phyloP scores from a whole-genome alignment of 2,329 filamentous ascomycete genomes.

The Cercospora sp. region DNA sequence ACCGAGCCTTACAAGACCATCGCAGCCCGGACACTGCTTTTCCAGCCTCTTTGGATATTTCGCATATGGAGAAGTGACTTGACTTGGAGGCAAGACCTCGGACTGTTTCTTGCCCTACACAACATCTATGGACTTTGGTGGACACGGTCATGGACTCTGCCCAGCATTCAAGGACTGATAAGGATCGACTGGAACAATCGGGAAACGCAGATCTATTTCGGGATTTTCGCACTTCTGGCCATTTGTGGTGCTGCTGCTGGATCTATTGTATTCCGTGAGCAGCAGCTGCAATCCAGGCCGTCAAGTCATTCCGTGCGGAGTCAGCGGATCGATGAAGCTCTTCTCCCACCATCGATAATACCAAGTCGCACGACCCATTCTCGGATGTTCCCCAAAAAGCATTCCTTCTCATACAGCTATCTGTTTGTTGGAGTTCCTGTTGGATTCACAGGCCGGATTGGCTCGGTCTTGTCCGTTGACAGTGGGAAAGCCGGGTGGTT shows the following conservation, averaged over 20 bases:
- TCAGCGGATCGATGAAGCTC: slow-evolving; percentile 36
- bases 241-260: slow-evolving; percentile 35
- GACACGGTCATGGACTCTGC: slow-evolving; percentile 31
- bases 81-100: slow-evolving; percentile 34
- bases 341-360: slow-evolving; percentile 56
- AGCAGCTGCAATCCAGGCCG: slow-evolving; percentile 26
- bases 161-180: slow-evolving; percentile 10
- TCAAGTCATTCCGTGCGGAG: slow-evolving; percentile 15
- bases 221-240: slow-evolving; percentile 33
- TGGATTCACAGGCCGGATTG: slow-evolving; percentile 58
- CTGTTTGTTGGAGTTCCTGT: slow-evolving; percentile 68
- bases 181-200: slow-evolving; percentile 23
- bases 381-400: slow-evolving; percentile 65
- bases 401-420: slow-evolving; percentile 70
- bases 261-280: slow-evolving; percentile 34
- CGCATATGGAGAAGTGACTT: slow-evolving; percentile 27
- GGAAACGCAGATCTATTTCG: slow-evolving; percentile 28
- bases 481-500: slow-evolving; percentile 53
- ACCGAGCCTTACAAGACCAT: slow-evolving; percentile 35
- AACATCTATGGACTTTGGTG: slow-evolving; percentile 27
- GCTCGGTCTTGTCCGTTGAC: slow-evolving; percentile 57
- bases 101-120: slow-evolving; percentile 29
- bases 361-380: slow-evolving; percentile 66
- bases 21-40: slow-evolving; percentile 32
- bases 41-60: slow-evolving; percentile 36